Evolutionary conservation across 1,284 basidiomycete genomes (phyloP).

Genomic region (Athelia sp.): DNA sequence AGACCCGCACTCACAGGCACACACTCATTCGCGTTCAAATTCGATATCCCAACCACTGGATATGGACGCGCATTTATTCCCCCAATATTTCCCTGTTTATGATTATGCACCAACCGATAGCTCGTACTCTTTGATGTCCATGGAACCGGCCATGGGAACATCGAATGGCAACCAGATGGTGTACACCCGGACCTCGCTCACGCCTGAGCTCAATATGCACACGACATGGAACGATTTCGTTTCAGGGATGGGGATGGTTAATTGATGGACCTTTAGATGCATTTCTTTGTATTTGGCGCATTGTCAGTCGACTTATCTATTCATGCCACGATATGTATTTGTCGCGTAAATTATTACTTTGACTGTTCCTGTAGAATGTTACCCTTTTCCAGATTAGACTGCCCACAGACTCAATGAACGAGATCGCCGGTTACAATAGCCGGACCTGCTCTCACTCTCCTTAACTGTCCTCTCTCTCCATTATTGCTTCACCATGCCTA

Average conservation of each 20-base stretch:
- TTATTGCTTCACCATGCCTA: slow-evolving; percentile 29
- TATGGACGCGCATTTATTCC: slow-evolving; percentile 36
- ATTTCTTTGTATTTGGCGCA: no score
- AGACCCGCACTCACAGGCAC: slow-evolving; percentile 9
- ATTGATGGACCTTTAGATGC: background rate
- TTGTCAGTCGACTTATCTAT: no score
- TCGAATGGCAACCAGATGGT: slow-evolving; percentile 27
- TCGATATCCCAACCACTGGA: slow-evolving; percentile 24
- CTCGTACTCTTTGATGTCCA: slow-evolving; percentile 2
- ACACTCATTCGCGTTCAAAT: slow-evolving; percentile 5
- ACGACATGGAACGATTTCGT: slow-evolving; percentile 60
- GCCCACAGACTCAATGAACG: no score
- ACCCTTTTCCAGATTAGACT: no score
- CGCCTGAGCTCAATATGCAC: slow-evolving; percentile 55
- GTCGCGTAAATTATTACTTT: background rate
- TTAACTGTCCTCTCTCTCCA: background rate
- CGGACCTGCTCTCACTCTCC: background rate
- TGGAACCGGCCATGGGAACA: background rate
- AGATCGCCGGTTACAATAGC: no score
- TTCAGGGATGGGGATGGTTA: slow-evolving; percentile 7
- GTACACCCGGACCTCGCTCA: slow-evolving; percentile 36
- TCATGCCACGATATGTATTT: background rate
- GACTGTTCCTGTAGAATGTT: no score
- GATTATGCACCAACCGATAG: slow-evolving; percentile 49
- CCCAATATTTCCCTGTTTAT: slow-evolving; percentile 72